Evolutionary conservation across 2,329 filamentous ascomycete genomes (phyloP).

Genomic region (Fusarium sp.): DNA sequence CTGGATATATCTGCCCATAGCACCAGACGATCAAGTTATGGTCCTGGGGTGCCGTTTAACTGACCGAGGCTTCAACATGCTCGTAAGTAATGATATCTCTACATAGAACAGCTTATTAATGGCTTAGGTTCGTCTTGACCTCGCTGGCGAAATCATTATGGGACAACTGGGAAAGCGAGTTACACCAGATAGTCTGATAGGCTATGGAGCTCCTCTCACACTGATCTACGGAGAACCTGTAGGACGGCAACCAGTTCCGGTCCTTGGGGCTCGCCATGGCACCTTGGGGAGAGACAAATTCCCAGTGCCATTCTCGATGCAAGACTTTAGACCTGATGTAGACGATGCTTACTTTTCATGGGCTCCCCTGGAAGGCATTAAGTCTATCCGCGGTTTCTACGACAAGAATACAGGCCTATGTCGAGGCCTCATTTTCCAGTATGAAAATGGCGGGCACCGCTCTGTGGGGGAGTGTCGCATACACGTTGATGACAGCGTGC

Average conservation of each 20-base stretch:
- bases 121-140: not conserved
- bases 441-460: not conserved
- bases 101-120: not conserved
- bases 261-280: not conserved
- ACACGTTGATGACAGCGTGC: not conserved
- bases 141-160: not conserved
- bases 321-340: not conserved
- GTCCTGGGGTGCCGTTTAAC: not conserved
- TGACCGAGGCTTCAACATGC: not conserved
- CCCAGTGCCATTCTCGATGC: not conserved
- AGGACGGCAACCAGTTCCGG: not conserved
- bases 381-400: not conserved
- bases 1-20: not conserved
- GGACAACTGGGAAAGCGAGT: not conserved
- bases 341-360: not conserved
- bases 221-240: not conserved
- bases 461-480: not conserved
- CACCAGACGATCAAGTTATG: not conserved
- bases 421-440: not conserved
- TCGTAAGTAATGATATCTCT: not conserved
- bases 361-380: not conserved
- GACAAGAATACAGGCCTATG: not conserved
- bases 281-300: not conserved
- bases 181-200: not conserved
- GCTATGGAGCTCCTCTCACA: not conserved